Base-by-base conservation (phyloP, 164 flowering plant genomes). In the Liquidambar formosana region DNA sequence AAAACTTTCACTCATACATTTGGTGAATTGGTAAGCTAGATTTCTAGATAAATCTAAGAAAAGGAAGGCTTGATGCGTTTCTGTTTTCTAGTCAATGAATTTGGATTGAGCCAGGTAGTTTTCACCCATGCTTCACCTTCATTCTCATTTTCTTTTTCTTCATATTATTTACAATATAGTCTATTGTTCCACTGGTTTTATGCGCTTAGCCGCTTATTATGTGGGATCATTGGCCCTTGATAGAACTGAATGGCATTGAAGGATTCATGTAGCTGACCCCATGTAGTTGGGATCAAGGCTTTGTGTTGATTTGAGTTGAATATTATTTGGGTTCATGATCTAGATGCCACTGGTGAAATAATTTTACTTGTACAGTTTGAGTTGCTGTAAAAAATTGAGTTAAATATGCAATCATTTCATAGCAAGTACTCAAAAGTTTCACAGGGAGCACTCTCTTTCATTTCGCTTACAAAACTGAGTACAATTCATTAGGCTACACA, bases 391-490 rank as follows among this genome's bases (percentile, higher is more conserved):
- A 64, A 22, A 2, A 48, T 23, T 8, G 43, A 64, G 26, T 25
- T 23, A 4, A 16, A 48, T 64, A 54, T 47, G 28, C 21, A 64
- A 47, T 64, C 43, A 21, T 33, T 33, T 0, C 10, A 44, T 13
- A 21, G 23, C 5, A 14, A 43, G 27, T 48, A 27, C 2, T 3
- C 10, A 9, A 58, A 59, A 23, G 61, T n/a, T 26, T 16, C 46
- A 23, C 27, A 52, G 27, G 43, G 47, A 56, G 16, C 25, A 21
- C 21, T 46, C 18, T 57, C 23, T 33, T 69, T 53, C 38, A 65
- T 41, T 53, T 60, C 77, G 68, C 65, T 64, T 74, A 64, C 74
- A 80, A 78, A 80, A 76, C 61, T 75, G 53, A 59, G 56, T 65
- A 45, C 66, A 72, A 49, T 43, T 26, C 43, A 46, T 49, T 63